Evolutionary conservation across 352 stramenopile species (phyloP), one percentile per base, ranked within the genome.

Genomic region (Globisporangium irregulare): DNA sequence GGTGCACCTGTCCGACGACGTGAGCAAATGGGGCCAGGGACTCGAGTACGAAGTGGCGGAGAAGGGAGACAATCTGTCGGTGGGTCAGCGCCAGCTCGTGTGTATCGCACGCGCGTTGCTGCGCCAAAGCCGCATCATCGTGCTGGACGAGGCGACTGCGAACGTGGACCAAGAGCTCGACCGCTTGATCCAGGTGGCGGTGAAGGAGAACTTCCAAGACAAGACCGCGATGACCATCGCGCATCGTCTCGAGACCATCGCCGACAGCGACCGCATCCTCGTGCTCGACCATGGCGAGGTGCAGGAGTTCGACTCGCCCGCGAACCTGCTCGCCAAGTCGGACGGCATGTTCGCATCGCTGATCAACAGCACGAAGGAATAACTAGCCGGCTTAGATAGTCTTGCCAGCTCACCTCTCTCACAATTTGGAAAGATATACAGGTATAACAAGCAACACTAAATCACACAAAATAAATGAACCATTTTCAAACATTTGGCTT

Each of bases 61-160:
- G 71, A 86, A 86, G 53, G 96, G 96, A 4, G 86, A 92, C 38
- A 98, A 98, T 74, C 93, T 98, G 46, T 97, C 81, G 43, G 91
- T 98, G 46, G 96, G 97, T 10, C 87, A 99, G 77, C 72, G 95
- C 14, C 95, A 99, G 73, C 76, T 98, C 4, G 38, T 99, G 0
- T 98, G 95, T 73, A 98, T 99, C 65, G 95, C 93, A 15, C 82
- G 96, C 60, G 96, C 93, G 24, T 66, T 99, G 10, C 61, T 99
- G 1, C 78, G 86, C 9, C 84, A 96, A 41, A 79, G 82, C 7
- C 89, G 91, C 25, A 69, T 84, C 50, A 59, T 99, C n/a, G 76
- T 98, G n/a, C 62, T 99, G 29, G 97, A 99, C 76, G 97, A 99
- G 75, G 95, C 94, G n/a, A 98, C 96, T n/a, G 82, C 87, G 36